Evolutionary conservation across 129 eudicot genomes (phyloP), one percentile per base, ranked within the genome.

Genomic region (Rutidosis leptorrhynchoides): DNA sequence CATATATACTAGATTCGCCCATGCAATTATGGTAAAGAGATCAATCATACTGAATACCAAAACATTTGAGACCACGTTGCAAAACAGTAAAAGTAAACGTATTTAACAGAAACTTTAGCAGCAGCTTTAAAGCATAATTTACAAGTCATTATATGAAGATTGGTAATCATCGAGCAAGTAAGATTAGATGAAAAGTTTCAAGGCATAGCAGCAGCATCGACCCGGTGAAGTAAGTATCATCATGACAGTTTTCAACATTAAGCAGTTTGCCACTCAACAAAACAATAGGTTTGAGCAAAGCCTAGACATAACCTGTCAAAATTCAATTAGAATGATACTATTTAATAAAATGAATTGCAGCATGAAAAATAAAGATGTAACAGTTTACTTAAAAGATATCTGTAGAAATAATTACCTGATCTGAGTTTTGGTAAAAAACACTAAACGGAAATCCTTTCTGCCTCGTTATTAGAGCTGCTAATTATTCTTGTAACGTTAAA

Each of bases 321-420:
- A 49, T 21, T 32, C 17, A 53, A 52, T 52, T 26, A 6, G 15
- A 14, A 3, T 3, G 28, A 32, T 21, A 46, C n/a, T 32, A n/a
- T 29, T 2, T 45, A n/a, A n/a, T n/a, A n/a, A 66, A 0, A 49
- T 9, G 43, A 32, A 29, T 49, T 3, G 15, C 30, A 12, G 45
- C 3, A 2, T 3, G 30, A 8, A 8, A 0, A 17, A 16, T 3
- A 10, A 8, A 3, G 28, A 12, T n/a, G 16, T 14, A 57, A 65
- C 70, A 14, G 1, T 19, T 1, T 25, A 64, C 4, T 28, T 2
- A 10, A 6, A 21, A 59, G 7, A 24, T 59, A 30, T 59, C 22
- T n/a, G 61, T 55, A 65, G 46, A 67, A 29, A 53, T 68, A 68
- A 29, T 68, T 68, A 68, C 73, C 73, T 68, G 64, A 55, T 68